Conservation (phyloP, 2,329 filamentous ascomycete species). For the Rutstroemia sydowiana region DNA sequence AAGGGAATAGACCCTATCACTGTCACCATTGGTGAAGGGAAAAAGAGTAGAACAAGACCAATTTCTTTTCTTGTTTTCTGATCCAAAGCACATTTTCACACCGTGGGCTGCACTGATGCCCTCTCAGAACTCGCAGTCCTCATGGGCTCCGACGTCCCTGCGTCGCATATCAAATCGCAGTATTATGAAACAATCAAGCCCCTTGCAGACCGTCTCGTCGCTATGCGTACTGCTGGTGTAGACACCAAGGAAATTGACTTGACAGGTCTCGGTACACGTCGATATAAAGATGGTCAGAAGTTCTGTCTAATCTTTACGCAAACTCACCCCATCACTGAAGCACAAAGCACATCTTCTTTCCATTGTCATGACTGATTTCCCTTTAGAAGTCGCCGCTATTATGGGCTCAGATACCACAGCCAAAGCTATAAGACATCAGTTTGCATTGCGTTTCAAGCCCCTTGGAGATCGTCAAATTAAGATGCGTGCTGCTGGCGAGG, state of each 20-base stretch:
- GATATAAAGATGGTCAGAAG: constrained; percentile 9
- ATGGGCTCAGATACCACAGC: constrained; percentile 44
- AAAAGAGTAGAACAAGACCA: neutral
- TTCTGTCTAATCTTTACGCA: neutral
- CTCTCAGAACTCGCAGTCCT: neutral
- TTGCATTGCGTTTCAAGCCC: constrained; percentile 44
- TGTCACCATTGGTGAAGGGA: constrained; percentile 21
- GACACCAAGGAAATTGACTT: constrained; percentile 7
- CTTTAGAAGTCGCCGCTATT: neutral
- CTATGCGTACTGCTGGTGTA: constrained; percentile 1
- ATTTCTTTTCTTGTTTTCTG: neutral
- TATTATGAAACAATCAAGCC: constrained; percentile 4
- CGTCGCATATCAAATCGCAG: neutral
- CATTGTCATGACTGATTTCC: neutral
- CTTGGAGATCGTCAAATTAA: constrained; percentile 42
- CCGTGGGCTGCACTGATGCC: neutral
- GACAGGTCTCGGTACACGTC: neutral
- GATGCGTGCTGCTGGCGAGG: constrained; percentile 37
- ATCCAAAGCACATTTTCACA: constrained; percentile 4
- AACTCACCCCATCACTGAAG: neutral
- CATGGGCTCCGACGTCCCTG: constrained; percentile 1
- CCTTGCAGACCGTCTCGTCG: constrained; percentile 1
- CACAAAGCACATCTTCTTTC: neutral
- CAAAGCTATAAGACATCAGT: constrained; percentile 53
- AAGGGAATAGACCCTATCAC: constrained; percentile 31